Percentiles rank a stretch among this genome's conserved stretches.
phyloP scores from a whole-genome alignment of 2,329 filamentous ascomycete genomes.

The Epichloe baconii region DNA sequence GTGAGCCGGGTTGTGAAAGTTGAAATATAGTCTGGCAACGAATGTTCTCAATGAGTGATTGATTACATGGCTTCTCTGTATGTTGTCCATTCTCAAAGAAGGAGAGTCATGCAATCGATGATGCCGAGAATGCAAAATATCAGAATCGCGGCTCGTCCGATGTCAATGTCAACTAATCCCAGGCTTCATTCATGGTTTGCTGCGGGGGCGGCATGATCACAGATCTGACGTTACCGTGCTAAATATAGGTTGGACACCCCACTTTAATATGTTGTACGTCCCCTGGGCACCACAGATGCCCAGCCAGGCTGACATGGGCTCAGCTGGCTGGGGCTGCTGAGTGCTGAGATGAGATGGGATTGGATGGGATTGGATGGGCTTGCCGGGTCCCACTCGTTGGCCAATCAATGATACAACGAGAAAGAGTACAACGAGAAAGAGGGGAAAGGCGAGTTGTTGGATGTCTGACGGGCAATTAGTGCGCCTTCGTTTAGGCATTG shows the following conservation, averaged over 20 bases:
- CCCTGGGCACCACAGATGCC: not conserved
- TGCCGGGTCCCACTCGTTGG: not conserved
- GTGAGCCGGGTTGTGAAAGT: not conserved
- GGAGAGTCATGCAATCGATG: too few species aligned
- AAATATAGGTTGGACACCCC: not conserved
- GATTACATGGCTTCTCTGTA: too few species aligned
- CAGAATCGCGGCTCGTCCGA: too few species aligned
- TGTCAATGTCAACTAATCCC: too few species aligned
- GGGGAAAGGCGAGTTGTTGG: too few species aligned
- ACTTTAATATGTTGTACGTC: too few species aligned
- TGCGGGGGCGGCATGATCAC: not conserved
- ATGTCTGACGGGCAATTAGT: not conserved
- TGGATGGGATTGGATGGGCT: not conserved
- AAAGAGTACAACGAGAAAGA: too few species aligned
- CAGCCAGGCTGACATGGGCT: not conserved
- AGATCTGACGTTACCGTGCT: not conserved
- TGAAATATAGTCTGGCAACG: too few species aligned
- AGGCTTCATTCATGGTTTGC: not conserved
- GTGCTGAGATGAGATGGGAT: not conserved
- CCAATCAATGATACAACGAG: too few species aligned
- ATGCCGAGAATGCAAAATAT: too few species aligned
- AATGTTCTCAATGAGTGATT: too few species aligned
- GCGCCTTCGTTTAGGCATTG: not conserved
- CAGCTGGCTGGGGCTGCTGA: not conserved
- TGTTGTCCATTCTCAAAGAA: too few species aligned